Conservation (phyloP, 2,329 filamentous ascomycete species). For the Ascochyta lentis region DNA sequence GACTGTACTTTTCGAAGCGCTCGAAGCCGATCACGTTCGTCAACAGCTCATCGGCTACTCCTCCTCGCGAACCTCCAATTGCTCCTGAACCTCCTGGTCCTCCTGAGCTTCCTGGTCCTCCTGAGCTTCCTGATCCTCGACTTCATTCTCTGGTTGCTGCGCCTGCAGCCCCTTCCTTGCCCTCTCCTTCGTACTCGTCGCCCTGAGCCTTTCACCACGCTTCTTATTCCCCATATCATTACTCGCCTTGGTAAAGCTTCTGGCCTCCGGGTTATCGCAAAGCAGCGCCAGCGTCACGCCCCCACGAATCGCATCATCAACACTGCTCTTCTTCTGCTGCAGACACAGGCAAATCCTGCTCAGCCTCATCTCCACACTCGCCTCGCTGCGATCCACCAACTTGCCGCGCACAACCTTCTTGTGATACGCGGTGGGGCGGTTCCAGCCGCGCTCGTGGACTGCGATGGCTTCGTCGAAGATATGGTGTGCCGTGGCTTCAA, state of each 20-base stretch:
- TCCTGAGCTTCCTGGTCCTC: background rate
- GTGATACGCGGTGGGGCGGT: constrained; percentile 28
- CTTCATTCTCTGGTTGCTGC: background rate
- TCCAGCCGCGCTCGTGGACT: constrained; percentile 38
- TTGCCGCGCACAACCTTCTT: constrained; percentile 35
- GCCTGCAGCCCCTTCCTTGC: background rate
- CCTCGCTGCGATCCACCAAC: constrained; percentile 22
- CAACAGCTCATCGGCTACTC: background rate
- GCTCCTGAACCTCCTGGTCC: background rate
- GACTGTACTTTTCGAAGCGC: background rate
- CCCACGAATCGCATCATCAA: constrained; percentile 37
- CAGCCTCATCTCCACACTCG: constrained; percentile 31
- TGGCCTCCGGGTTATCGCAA: constrained; percentile 34
- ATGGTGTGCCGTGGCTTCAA: constrained; percentile 40
- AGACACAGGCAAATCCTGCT: constrained; percentile 29
- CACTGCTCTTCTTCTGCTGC: constrained; percentile 30
- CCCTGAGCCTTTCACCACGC: constrained; percentile 20
- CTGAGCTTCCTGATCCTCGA: background rate
- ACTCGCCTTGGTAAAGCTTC: constrained; percentile 27
- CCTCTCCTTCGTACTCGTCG: constrained; percentile 2
- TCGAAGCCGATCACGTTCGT: background rate
- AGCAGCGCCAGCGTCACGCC: constrained; percentile 33
- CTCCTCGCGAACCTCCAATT: background rate
- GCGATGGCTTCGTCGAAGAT: constrained; percentile 36
- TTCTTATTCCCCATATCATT: constrained; percentile 37